phyloP scores from a whole-genome alignment of 2,329 filamentous ascomycete species.

The Penicillium sclerotiorum region DNA sequence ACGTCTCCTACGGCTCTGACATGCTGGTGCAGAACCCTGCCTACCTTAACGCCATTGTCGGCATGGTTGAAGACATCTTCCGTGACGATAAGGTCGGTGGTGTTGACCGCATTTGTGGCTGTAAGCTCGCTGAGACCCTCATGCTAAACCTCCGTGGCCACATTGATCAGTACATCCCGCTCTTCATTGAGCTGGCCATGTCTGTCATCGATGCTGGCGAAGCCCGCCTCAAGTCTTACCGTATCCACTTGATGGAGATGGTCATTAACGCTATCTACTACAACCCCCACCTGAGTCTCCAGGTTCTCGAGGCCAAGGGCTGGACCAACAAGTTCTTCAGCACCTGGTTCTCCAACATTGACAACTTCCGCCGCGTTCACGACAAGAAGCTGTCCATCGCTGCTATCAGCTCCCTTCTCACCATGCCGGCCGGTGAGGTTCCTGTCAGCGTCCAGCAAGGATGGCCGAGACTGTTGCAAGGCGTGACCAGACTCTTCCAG shows the following conservation, averaged over 20 bases:
- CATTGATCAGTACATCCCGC: conserved; percentile 83
- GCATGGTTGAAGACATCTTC: conserved; percentile 96
- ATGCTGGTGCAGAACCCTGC: conserved; percentile 79
- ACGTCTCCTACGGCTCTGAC: conserved; percentile 86
- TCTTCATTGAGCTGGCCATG: conserved; percentile 91
- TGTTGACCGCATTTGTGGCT: conserved; percentile 93
- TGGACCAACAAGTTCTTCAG: conserved; percentile 99
- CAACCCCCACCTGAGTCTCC: conserved; percentile 81
- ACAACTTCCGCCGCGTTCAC: conserved; percentile 88
- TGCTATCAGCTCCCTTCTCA: conserved; percentile 84
- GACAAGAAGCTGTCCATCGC: conserved; percentile 99
- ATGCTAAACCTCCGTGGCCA: conserved; percentile 92
- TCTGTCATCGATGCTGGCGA: conserved; percentile 71
- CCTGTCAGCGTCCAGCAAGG: conserved; percentile 91
- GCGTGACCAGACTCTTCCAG: conserved; percentile 88
- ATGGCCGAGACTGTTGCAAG: conserved; percentile 88
- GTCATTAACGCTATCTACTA: conserved; percentile 98
- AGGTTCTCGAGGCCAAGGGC: conserved; percentile 83
- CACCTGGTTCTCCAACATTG: conserved; percentile 95
- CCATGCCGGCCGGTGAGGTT: conserved; percentile 76
- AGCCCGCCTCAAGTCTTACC: conserved; percentile 86
- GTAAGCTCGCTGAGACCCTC: conserved; percentile 94
- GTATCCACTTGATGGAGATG: conserved; percentile 97
- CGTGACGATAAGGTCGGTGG: conserved; percentile 87
- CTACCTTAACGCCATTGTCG: conserved; percentile 84